Evolutionary conservation across 352 stramenopile genomes (phyloP).

Genomic region (Globisporangium paddicum): DNA sequence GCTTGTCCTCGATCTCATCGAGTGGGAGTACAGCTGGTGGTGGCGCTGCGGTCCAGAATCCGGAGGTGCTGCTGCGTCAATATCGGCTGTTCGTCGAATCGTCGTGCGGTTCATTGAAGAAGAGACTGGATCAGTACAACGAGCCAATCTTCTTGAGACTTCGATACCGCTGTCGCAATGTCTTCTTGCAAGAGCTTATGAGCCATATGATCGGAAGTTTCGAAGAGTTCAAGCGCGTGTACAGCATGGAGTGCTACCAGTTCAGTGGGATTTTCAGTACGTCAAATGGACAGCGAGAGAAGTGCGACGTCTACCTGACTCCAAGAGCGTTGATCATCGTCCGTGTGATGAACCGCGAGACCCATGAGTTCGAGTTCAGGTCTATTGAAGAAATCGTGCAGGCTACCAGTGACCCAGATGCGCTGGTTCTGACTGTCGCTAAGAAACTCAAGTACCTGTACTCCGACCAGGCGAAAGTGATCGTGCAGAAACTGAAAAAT

Average conservation of each 20-base stretch:
- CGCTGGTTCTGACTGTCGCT: constrained; percentile 53
- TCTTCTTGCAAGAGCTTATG: constrained; percentile 82
- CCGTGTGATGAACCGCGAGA: constrained; percentile 58
- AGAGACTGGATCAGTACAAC: constrained; percentile 49
- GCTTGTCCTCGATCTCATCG: constrained; percentile 37
- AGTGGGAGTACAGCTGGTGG: constrained; percentile 23
- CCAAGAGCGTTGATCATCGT: constrained; percentile 62
- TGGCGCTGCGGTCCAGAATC: constrained; percentile 55
- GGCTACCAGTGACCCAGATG: constrained; percentile 40
- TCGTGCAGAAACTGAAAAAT: constrained; percentile 58
- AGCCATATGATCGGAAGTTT: constrained; percentile 72
- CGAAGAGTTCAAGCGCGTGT: constrained; percentile 73
- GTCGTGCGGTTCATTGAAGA: constrained; percentile 49
- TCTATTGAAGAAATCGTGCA: constrained; percentile 48
- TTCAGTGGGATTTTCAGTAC: constrained; percentile 76
- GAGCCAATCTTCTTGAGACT: constrained; percentile 66
- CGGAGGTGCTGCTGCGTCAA: constrained; percentile 62
- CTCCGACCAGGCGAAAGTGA: constrained; percentile 49
- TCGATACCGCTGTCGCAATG: constrained; percentile 69
- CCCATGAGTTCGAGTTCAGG: constrained; percentile 72
- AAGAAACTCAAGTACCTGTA: constrained; percentile 75
- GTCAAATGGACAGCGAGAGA: constrained; percentile 63
- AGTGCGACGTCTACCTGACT: constrained; percentile 66
- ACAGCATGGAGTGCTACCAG: constrained; percentile 60
- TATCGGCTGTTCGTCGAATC: constrained; percentile 75